Evolutionary conservation across 139 green algal species (phyloP), one percentile per base, ranked within the genome.

Genomic region (Chlamydomonas asymmetrica): DNA sequence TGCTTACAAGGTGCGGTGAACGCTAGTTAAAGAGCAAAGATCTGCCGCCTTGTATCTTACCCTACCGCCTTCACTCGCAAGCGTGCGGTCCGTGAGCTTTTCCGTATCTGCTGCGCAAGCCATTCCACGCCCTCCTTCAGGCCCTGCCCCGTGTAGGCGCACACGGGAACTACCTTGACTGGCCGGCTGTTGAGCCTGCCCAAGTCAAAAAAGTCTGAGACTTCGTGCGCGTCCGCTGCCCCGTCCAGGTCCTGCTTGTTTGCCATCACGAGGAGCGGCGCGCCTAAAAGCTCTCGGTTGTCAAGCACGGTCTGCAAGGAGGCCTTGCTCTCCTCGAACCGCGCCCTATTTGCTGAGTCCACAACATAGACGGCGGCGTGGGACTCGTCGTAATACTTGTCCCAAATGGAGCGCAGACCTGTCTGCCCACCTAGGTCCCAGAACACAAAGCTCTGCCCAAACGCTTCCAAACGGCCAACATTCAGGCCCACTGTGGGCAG

Each of bases 401-500:
- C 94, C 95, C 95, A 98, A 35, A 98, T 98, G 6, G 86, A 85
- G 13, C 91, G 89, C 66, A 98, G 84, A 5, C 90, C 89, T 0
- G 57, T 71, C 38, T 89, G 79, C 5, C 92, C 92, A 0, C 95
- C 95, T 0, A 98, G 90, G 79, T 98, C 95, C 95, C 95, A 98
- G 64, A 98, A 92, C 0, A 98, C 83, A 20, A 98, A 76, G 20
- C 70, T 80, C 43, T 82, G 68, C 3, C 66, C 60, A 9, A 79
- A 68, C 4, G 80, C 83, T 25, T 98, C 91, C 32, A 98, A 78
- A 22, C 90, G 86, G 0, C 87, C 94, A 25, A 98, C 89, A 73
- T 98, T 98, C 0, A 98, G 84, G 18, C 95, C 95, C 3, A 98
- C 95, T 10, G 95, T 98, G 16, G 95, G 94, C 48, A 98, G 84